phyloP scores from a whole-genome alignment of 345 rosid genomes.

The Tarenaya hassleriana region DNA sequence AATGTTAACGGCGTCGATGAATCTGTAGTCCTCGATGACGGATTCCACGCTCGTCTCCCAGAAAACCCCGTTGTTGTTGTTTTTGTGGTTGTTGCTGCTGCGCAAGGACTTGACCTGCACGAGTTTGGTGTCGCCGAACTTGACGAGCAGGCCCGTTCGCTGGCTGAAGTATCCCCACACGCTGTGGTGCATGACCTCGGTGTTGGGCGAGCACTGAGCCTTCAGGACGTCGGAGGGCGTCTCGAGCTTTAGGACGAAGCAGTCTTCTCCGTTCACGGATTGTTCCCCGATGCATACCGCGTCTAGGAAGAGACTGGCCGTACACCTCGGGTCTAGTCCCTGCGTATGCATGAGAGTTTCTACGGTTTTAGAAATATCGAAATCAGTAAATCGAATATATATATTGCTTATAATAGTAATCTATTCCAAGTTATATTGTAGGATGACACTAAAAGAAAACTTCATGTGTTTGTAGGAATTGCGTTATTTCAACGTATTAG shows the following conservation, averaged over 20 bases:
- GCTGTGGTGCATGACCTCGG: conserved; percentile 71
- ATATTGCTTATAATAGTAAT: too few species aligned
- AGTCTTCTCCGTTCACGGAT: conserved; percentile 43
- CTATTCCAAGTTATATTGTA: too few species aligned
- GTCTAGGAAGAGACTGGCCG: conserved; percentile 64
- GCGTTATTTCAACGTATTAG: neutral
- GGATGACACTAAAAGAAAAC: too few species aligned
- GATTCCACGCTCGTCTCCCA: conserved; percentile 91
- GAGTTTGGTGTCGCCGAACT: conserved; percentile 66
- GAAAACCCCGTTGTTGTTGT: conserved; percentile 39
- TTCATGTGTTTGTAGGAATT: too few species aligned
- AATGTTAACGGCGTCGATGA: conserved; percentile 57
- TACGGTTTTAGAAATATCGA: neutral
- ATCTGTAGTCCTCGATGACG: conserved; percentile 50
- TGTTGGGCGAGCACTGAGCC: conserved; percentile 58
- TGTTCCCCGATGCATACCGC: conserved; percentile 69
- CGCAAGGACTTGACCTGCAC: conserved; percentile 50
- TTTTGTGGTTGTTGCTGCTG: conserved; percentile 29
- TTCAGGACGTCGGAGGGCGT: conserved; percentile 40
- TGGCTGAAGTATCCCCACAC: conserved; percentile 97
- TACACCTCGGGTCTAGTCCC: conserved; percentile 90
- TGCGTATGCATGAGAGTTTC: conserved; percentile 1
- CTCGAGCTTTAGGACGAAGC: conserved; percentile 73
- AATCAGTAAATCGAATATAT: too few species aligned
- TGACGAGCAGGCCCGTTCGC: conserved; percentile 62